Evolutionary conservation across 176 grass and related monocot species (phyloP), one percentile per base, ranked within the genome.

Genomic region (Eragrostis curvula): DNA sequence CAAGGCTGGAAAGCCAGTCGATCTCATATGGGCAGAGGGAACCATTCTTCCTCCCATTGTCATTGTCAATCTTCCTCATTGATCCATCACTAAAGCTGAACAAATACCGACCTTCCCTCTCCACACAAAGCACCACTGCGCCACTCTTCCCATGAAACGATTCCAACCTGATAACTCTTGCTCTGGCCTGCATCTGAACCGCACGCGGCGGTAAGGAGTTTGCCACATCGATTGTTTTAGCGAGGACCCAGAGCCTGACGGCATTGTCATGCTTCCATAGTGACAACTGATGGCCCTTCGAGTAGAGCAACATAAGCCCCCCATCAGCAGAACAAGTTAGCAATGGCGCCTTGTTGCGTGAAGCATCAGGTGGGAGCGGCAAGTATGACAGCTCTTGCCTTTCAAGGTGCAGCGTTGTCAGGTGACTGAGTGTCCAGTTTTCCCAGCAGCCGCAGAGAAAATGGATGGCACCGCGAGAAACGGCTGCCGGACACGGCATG

Each of bases 1-100:
- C 30, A 3, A 83, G 81, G 58, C 81, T 66, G 32, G 70, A 66
- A 17, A 83, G 32, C 81, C 81, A 83, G 14, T 83, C 70, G 25
- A 83, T 66, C 45, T 83, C 81, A 29, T 74, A 83, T 12, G 81
- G 70, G 16, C 70, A 74, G n/a, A 74, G 46, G 45, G 16, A 25
- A 47, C 74, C 66, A 43, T 73, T 74, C 24, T 76, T 84, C 12
- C 17, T 56, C 9, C 66, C 60, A 68, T 56, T 24, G 24, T 43
- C 49, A 7, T 51, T 50, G 32, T n/a, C 24, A 23, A 68, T 76
- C 62, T 45, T 76, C 50, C 49, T 58, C 49, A 76, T 44, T 12
- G 12, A 84, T 13, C 72, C 51, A 56, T 76, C 49, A 8, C 39
- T 44, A 18, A 76, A 40, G 41, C 62, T 84, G 40, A 84, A 76